Percentiles rank a stretch among this genome's conserved stretches.
Evolutionary conservation across 768 basidiomycete species (phyloP).

Genomic region (Naganishia friedmannii): DNA sequence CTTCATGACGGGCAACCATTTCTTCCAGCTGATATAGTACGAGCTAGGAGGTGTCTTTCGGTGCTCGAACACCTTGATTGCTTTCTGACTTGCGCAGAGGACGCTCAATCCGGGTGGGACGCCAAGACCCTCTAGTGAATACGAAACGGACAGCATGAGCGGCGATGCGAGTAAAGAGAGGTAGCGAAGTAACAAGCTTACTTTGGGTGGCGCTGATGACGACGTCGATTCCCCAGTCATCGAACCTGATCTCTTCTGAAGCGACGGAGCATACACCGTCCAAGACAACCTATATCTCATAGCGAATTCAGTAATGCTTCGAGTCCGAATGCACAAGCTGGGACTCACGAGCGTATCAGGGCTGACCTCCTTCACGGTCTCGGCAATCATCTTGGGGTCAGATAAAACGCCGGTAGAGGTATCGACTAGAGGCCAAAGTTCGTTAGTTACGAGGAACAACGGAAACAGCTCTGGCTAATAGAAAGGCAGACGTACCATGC

Average conservation of each 20-base stretch:
- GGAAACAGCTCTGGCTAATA: neutral
- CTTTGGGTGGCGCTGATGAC: slow-evolving; percentile 57
- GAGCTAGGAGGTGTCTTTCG: slow-evolving; percentile 66
- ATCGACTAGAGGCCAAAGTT: slow-evolving; percentile 39
- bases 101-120: slow-evolving; percentile 90
- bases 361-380: slow-evolving; percentile 69
- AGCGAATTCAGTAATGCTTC: neutral
- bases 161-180: neutral
- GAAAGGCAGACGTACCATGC: slow-evolving; percentile 58
- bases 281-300: slow-evolving; percentile 61
- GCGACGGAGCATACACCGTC: slow-evolving; percentile 98
- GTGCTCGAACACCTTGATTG: slow-evolving; percentile 66
- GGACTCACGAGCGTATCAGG: slow-evolving; percentile 72
- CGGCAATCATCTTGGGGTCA: slow-evolving; percentile 71
- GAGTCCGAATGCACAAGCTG: neutral
- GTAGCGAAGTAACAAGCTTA: neutral
- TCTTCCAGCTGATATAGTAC: slow-evolving; percentile 89
- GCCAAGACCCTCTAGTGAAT: slow-evolving; percentile 74
- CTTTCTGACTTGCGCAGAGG: slow-evolving; percentile 72
- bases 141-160: slow-evolving; percentile 20
- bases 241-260: slow-evolving; percentile 90
- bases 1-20: slow-evolving; percentile 85
- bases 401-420: slow-evolving; percentile 71
- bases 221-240: slow-evolving; percentile 87
- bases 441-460: no score